Conservation (phyloP, 225 moss, liverwort and hornwort species). For the Sphagnum contortum region DNA sequence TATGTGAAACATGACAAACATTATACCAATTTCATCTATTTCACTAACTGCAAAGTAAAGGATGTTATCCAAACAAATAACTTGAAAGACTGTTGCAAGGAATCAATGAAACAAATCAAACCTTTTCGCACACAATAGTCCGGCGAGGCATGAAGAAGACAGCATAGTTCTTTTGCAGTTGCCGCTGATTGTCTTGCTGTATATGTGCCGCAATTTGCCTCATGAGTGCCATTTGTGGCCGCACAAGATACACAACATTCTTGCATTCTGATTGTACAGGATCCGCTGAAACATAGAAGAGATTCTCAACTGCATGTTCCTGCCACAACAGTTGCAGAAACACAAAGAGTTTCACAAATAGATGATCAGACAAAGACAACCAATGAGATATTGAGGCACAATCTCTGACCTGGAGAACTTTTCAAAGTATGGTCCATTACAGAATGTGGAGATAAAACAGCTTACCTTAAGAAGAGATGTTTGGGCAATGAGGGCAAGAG, state of each 20-base stretch:
- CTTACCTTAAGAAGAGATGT: slow-evolving; percentile 75
- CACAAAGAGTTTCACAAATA: neutral
- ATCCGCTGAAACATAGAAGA: slow-evolving; percentile 70
- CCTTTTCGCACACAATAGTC: slow-evolving; percentile 94
- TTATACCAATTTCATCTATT: no score
- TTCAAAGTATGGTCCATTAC: no score
- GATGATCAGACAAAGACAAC: no score
- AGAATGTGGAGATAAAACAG: no score
- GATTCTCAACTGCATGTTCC: slow-evolving; percentile 93
- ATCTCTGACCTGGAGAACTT: no score
- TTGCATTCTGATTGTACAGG: slow-evolving; percentile 74
- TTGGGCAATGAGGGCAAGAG: slow-evolving; percentile 82
- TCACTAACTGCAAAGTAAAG: no score
- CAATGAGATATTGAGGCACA: no score
- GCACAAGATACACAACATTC: slow-evolving; percentile 82
- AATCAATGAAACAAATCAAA: neutral
- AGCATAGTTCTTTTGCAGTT: slow-evolving; percentile 66
- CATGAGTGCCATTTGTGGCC: slow-evolving; percentile 76
- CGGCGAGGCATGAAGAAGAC: slow-evolving; percentile 76
- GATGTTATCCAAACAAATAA: no score
- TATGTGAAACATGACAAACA: no score
- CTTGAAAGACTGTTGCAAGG: no score
- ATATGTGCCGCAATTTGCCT: slow-evolving; percentile 79
- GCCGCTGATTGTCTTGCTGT: slow-evolving; percentile 57
- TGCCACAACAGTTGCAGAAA: slow-evolving; percentile 12